Conservation (phyloP, 805 yeast species). For the Saccharomycopsis sp. region DNA sequence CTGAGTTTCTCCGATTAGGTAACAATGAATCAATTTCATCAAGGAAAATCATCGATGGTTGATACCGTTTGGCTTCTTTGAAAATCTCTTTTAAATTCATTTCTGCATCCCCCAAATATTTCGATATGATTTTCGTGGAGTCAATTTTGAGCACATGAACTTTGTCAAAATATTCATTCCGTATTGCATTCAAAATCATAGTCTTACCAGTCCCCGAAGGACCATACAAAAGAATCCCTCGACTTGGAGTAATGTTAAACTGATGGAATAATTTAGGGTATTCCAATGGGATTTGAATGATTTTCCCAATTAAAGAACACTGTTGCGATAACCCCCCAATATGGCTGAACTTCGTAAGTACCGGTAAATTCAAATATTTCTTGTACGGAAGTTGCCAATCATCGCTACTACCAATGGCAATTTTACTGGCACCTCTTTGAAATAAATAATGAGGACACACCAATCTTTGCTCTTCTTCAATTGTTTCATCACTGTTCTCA, state of each 20-base stretch:
- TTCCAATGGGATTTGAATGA: slow-evolving; percentile 74
- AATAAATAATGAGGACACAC: slow-evolving; percentile 45
- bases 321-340: slow-evolving; percentile 78
- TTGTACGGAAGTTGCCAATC: slow-evolving; percentile 12
- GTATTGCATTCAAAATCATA: slow-evolving; percentile 75
- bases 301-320: slow-evolving; percentile 50
- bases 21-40: slow-evolving; percentile 93
- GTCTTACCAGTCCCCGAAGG: slow-evolving; percentile 98
- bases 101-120: slow-evolving; percentile 93
- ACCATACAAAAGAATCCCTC: slow-evolving; percentile 91
- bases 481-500: slow-evolving; percentile 20
- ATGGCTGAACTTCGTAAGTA: slow-evolving; percentile 38
- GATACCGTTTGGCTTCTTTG: slow-evolving; percentile 75
- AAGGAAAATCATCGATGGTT: slow-evolving; percentile 81
- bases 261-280: slow-evolving; percentile 69
- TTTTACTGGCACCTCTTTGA: slow-evolving; percentile 30
- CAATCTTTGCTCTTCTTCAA: slow-evolving; percentile 23
- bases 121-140: slow-evolving; percentile 89
- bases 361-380: slow-evolving; percentile 39
- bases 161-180: slow-evolving; percentile 50
- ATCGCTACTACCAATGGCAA: too few species aligned
- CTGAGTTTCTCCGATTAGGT: slow-evolving; percentile 48
- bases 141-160: slow-evolving; percentile 83
- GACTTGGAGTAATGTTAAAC: slow-evolving; percentile 87
- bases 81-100: slow-evolving; percentile 73